phyloP scores from a whole-genome alignment of 2,329 filamentous ascomycete species.

The Diaporthe sp. region DNA sequence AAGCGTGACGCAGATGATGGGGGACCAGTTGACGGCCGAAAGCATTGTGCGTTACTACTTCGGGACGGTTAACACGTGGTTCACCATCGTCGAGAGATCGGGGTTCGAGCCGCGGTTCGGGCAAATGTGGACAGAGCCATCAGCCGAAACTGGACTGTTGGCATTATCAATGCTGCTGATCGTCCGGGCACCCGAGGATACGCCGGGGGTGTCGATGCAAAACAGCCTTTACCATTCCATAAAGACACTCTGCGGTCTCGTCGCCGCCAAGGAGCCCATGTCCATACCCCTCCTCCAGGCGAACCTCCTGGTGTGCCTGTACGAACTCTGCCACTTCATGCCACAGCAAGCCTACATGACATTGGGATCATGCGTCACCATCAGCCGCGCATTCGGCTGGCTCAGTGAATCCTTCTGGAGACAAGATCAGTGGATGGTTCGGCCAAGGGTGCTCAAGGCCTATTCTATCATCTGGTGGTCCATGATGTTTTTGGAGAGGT shows the following conservation, averaged over 20 bases:
- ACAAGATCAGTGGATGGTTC: slow-evolving; percentile 41
- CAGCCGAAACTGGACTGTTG: slow-evolving; percentile 46
- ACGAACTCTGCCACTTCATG: slow-evolving; percentile 48
- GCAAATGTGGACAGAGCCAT: slow-evolving; percentile 46
- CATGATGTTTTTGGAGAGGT: slow-evolving; percentile 49
- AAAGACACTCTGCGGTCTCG: slow-evolving; percentile 46
- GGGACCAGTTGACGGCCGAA: slow-evolving; percentile 43
- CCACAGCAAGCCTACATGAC: slow-evolving; percentile 49
- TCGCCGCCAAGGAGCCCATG: slow-evolving; percentile 45
- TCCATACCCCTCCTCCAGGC: slow-evolving; percentile 47
- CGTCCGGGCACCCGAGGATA: slow-evolving; percentile 43
- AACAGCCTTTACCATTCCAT: slow-evolving; percentile 46
- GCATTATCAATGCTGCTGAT: slow-evolving; percentile 49
- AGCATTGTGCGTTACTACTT: slow-evolving; percentile 47
- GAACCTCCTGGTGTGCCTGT: slow-evolving; percentile 48
- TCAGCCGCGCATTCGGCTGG: slow-evolving; percentile 48
- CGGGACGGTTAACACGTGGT: slow-evolving; percentile 47
- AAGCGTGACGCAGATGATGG: slow-evolving; percentile 46
- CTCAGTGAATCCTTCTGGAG: slow-evolving; percentile 46
- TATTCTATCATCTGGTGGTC: slow-evolving; percentile 50
- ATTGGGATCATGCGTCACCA: slow-evolving; percentile 47
- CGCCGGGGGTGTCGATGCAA: slow-evolving; percentile 42
- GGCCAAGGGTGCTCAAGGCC: slow-evolving; percentile 45
- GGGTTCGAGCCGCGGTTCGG: slow-evolving; percentile 45
- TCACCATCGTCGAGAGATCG: slow-evolving; percentile 46